Base-by-base conservation (phyloP, 441 rosid species). In the Erysimum cheiri region DNA sequence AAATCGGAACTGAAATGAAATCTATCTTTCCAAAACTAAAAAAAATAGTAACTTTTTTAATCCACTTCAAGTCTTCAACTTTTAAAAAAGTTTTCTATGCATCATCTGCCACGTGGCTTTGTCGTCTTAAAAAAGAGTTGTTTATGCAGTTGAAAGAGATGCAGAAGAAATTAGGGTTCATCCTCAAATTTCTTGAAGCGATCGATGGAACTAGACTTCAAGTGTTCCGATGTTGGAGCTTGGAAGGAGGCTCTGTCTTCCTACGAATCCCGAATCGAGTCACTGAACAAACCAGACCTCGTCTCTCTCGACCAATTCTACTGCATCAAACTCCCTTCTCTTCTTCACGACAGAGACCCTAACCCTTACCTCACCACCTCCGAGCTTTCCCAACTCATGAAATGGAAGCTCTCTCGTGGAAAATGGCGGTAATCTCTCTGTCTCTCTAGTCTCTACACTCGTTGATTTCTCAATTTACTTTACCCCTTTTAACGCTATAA, bases 401-500 rank as follows among this genome's bases (percentile, higher is more conserved):
- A 77, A 49, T 93, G 98, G 96, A 91, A 93, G 76, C 97, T 89
- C 75, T 75, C 93, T 17, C 97, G 98, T 28, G 96, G 96, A 1
- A 93, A 93, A 71, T 93, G 96, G 95, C 82, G 97, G 94, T 90
- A 58, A 26, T 14, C 4, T 5, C n/a, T 33, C 60, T 60, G 31
- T 13, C 28, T 41, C 15, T 58, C 3, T 6, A 13, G 22, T 41
- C 15, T 58, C 3, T 6, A 13, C 1, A 0, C 14, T 9, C 15
- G 4, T 46, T 55, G 19, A 9, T 22, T 28, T 57, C 56, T 69
- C 32, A 39, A 41, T 22, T 37, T 26, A 15, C 12, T n/a, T 73
- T 13, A 5, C 28, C 15, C 13, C 29, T 19, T 58, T n/a, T 10
- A 24, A 22, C 5, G 17, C 17, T 12, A 22, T 22, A 24, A 6